phyloP scores from a whole-genome alignment of 2,329 filamentous ascomycete genomes.

The Colletotrichum limetticola region DNA sequence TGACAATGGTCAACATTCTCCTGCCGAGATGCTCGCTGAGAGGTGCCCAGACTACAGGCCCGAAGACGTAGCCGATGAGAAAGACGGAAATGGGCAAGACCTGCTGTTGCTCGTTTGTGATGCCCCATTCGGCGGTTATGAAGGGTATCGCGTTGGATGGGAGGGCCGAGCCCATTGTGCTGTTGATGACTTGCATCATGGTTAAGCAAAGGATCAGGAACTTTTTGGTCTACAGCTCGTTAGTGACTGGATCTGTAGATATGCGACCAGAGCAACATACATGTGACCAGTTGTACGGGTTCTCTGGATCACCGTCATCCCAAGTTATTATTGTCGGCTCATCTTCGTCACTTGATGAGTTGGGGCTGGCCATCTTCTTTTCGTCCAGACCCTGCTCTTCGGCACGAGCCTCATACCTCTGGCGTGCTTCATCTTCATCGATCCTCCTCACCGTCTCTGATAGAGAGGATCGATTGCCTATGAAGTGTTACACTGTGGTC shows the following conservation, averaged over 20 bases:
- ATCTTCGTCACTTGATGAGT: conserved; percentile 41
- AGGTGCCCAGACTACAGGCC: conserved; percentile 71
- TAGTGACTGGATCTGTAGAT: neutral
- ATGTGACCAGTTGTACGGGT: conserved; percentile 63
- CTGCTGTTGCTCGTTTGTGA: conserved; percentile 57
- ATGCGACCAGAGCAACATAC: conserved; percentile 39
- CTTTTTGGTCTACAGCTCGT: conserved; percentile 61
- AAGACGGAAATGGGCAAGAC: conserved; percentile 72
- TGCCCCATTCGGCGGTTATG: conserved; percentile 66
- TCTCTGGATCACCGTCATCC: conserved; percentile 59
- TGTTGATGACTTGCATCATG: conserved; percentile 72
- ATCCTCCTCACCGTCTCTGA: conserved; percentile 32
- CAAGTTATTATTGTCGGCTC: conserved; percentile 47
- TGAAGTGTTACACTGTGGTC: neutral
- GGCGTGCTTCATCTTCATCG: conserved; percentile 53
- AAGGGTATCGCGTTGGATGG: conserved; percentile 71
- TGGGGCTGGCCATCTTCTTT: conserved; percentile 1
- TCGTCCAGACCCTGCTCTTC: conserved; percentile 50
- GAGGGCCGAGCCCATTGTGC: conserved; percentile 73
- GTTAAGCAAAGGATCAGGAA: conserved; percentile 62
- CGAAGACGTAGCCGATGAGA: conserved; percentile 72
- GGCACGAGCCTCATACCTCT: conserved; percentile 45
- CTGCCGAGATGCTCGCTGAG: conserved; percentile 74
- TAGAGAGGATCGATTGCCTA: conserved; percentile 17
- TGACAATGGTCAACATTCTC: conserved; percentile 54